Evolutionary conservation across 2,329 filamentous ascomycete species (phyloP), one percentile per base, ranked within the genome.

Genomic region (Colletotrichum costaricense): DNA sequence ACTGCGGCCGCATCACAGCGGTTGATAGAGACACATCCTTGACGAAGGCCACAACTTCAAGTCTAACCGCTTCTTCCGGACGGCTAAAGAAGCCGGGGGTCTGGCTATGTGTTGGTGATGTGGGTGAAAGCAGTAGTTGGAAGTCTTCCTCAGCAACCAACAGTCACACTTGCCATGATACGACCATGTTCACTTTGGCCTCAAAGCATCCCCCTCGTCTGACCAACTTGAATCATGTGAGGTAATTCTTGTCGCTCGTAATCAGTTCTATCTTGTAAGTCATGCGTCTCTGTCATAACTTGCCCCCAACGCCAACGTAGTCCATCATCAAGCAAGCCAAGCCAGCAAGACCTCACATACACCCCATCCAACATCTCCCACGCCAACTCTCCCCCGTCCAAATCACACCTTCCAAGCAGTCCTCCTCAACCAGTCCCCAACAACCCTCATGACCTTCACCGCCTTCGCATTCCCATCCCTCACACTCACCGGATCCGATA

Each of bases 391-490:
- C 12, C 7, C 38, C 3, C 11, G 2, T 38, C n/a, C 42, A 59
- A 8, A 11, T 49, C 19, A 49, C 42, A 19, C 42, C 14, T 76
- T 79, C 81, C 81, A 82, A 2, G 75, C 80, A n/a, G 76, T 75
- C 5, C 75, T 66, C 42, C 74, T 70, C 35, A 83, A 69, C 82
- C 81, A 83, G 6, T 80, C 75, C 1, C 77, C 80, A 57, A 81
- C 28, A 8, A 78, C 28, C 67, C 76, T 72, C 60, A 81, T 80
- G 56, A 79, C 80, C 66, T 77, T 77, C 5, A 75, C 67, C 52
- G 78, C 79, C 77, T 83, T 83, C 55, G 74, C 68, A 52, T 76
- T 75, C 5, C 78, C 81, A 63, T 82, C 80, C 59, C 76, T 62
- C 1, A 78, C 69, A 2, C 78, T 76, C 69, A 80, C 83, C 58